Percentiles rank a stretch among this genome's conserved stretches.
Conservation (phyloP, 768 basidiomycete genomes). For the Peribolospora baueri region DNA sequence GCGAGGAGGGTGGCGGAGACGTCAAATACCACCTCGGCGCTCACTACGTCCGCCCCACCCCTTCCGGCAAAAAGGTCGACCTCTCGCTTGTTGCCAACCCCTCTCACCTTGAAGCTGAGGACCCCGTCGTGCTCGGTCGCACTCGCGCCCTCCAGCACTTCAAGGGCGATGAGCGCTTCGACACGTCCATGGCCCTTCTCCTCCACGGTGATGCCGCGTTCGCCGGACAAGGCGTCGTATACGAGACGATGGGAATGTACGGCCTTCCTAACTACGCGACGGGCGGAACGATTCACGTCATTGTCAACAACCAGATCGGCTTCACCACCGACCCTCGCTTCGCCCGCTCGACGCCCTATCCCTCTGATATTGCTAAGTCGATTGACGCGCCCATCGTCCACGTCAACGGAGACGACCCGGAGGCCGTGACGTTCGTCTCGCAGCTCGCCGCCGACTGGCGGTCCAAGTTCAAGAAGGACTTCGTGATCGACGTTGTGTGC, state of each 20-base stretch:
- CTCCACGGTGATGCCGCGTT: conserved; percentile 97
- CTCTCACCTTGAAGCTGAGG: conserved; percentile 88
- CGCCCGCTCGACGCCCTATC: conserved; percentile 89
- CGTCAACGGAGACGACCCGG: conserved; percentile 89
- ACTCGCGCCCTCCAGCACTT: conserved; percentile 92
- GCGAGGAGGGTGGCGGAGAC: conserved; percentile 71
- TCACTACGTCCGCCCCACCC: conserved; percentile 93
- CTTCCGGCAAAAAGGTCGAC: conserved; percentile 89
- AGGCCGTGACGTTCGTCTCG: conserved; percentile 95
- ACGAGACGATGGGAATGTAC: conserved; percentile 98
- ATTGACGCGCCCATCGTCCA: conserved; percentile 99
- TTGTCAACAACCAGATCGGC: conserved; percentile 93
- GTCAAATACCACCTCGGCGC: conserved; percentile 99
- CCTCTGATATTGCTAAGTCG: conserved; percentile 91
- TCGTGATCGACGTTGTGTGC: conserved; percentile 94
- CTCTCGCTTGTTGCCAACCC: conserved; percentile 96
- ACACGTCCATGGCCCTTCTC: conserved; percentile 74
- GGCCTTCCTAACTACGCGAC: conserved; percentile 86
- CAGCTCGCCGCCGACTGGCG: conserved; percentile 95
- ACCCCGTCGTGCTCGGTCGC: conserved; percentile 96
- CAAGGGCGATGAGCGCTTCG: conserved; percentile 38
- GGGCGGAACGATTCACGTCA: conserved; percentile 91
- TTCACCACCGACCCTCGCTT: conserved; percentile 98
- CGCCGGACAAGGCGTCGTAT: conserved; percentile 91
- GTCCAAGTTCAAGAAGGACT: conserved; percentile 95